Evolutionary conservation across 2,329 filamentous ascomycete species (phyloP).

Genomic region (Trichoderma koningiopsis): DNA sequence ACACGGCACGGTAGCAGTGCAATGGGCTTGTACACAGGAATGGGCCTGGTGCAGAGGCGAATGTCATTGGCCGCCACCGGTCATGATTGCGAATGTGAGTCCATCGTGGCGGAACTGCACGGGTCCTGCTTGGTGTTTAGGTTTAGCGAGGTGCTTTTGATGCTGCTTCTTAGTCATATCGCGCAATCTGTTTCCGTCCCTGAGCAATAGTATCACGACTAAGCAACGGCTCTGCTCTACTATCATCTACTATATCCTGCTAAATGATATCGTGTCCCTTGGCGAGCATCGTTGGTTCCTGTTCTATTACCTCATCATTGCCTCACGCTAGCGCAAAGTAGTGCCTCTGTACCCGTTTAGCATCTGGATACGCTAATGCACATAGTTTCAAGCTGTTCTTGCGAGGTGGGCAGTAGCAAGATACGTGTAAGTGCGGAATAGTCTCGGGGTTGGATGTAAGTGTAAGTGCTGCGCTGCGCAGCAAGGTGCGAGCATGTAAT

Average conservation of each 20-base stretch:
- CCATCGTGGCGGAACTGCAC: neutral
- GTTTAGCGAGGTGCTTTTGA: neutral
- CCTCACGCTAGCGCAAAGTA: neutral
- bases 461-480: neutral
- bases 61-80: neutral
- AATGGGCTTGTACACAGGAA: no score
- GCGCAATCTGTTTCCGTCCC: neutral
- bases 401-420: neutral
- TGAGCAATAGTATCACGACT: neutral
- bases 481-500: neutral
- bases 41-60: neutral
- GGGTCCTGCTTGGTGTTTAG: neutral
- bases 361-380: constrained; percentile 9
- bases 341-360: constrained; percentile 10
- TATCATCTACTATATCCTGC: neutral
- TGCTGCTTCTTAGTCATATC: neutral
- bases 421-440: neutral
- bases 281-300: neutral
- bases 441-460: neutral
- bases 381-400: neutral
- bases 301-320: neutral
- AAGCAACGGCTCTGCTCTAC: neutral
- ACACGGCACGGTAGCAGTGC: neutral
- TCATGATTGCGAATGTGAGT: neutral
- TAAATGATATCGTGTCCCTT: neutral